Base-by-base conservation (phyloP, 2,329 filamentous ascomycete genomes). In the Cladophialophora exuberans region DNA sequence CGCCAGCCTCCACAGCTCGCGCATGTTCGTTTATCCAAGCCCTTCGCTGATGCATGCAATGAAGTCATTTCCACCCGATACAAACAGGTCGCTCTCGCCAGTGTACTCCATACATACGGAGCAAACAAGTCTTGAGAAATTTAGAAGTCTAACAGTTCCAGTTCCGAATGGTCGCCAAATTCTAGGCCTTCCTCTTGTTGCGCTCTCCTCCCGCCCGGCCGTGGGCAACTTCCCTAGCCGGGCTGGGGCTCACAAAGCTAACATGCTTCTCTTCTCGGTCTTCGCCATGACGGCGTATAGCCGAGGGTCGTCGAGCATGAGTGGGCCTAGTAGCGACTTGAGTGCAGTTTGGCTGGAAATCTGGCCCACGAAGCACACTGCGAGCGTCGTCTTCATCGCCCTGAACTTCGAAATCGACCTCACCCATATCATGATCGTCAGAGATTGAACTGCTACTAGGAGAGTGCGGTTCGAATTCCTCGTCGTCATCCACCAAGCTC, bases 401-500 rank as follows among this genome's bases (percentile, higher is more conserved):
- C 56, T 73, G 72, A 6, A 79, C 72, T 49, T 77, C 70, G 43
- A 79, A 72, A 52, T 74, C 68, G 15, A 73, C 69, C 20, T 83
- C 82, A n/a, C 82, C 76, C 22, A 84, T 84, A 31, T 82, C 73
- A 13, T 71, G 71, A 31, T 74, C 73, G 2, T 74, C 78, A 4
- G 76, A 76, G 1, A 74, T 70, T 11, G 68, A 70, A 22, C 83
- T 83, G 3, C 83, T 86, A 38, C 79, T 75, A 3, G 79, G 80
- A 3, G 86, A 89, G 52, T 87, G 72, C 11, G 67, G 85, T 62
- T 88, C 87, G 65, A 88, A 89, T 67, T 90, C 88, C 64, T 87
- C 86, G 66, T 90, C 87, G 70, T 92, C 88, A 71, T 87, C 90
- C 66, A 91, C 87, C 44, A 92, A 79, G 64, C 87, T 90, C 18